Conservation (phyloP, 2,329 filamentous ascomycete genomes). For the Cryoendolithus antarcticus region DNA sequence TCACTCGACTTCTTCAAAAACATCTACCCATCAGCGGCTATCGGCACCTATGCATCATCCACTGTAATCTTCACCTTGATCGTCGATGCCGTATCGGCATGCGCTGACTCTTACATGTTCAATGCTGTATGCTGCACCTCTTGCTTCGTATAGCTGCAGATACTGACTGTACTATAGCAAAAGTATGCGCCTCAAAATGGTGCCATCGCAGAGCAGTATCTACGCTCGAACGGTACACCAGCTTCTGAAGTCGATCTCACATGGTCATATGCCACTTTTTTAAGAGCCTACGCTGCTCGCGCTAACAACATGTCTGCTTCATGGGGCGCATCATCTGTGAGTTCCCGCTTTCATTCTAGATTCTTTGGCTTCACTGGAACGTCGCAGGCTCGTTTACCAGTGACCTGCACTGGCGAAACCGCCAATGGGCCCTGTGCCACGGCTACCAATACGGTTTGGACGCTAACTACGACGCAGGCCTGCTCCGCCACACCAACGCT, state of each 20-base stretch:
- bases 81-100: slow-evolving; percentile 47
- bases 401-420: slow-evolving; percentile 14
- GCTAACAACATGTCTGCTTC: slow-evolving; percentile 43
- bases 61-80: slow-evolving; percentile 30
- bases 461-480: slow-evolving; percentile 9
- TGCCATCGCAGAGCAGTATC: slow-evolving; percentile 56
- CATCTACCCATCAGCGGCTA: slow-evolving; percentile 43
- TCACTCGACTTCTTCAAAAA: slow-evolving; percentile 63
- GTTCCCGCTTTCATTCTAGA: not conserved
- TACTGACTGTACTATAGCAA: slow-evolving; percentile 8
- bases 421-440: slow-evolving; percentile 16
- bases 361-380: too few species aligned
- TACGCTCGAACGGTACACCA: slow-evolving; percentile 35
- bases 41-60: slow-evolving; percentile 51
- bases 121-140: slow-evolving; percentile 10
- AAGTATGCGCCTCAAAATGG: slow-evolving; percentile 46
- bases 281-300: slow-evolving; percentile 49
- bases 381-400: slow-evolving; percentile 10
- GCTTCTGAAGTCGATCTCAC: slow-evolving; percentile 56
- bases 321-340: slow-evolving; percentile 32
- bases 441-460: slow-evolving; percentile 17
- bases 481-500: slow-evolving; percentile 11
- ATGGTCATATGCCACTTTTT: slow-evolving; percentile 61
- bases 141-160: too few species aligned
- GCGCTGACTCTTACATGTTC: slow-evolving; percentile 46